Percentiles rank a stretch among this genome's conserved stretches.
Evolutionary conservation across 345 rosid species (phyloP).

Genomic region (Eucalyptus camaldulensis): DNA sequence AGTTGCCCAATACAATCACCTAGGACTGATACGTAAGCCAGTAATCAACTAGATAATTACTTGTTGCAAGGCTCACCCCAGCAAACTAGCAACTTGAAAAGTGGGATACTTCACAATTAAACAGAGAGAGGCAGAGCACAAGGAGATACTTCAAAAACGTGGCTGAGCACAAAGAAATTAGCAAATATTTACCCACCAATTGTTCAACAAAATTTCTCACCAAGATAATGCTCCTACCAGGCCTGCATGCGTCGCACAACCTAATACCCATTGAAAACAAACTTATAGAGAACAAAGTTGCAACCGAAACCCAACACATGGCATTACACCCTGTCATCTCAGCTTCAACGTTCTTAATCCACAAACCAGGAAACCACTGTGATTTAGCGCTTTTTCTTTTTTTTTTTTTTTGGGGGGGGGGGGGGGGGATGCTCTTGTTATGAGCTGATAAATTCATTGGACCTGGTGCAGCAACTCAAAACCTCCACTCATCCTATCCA

Average conservation of each 20-base stretch:
- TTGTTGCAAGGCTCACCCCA: neutral
- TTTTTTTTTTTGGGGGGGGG: no score
- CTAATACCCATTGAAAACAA: neutral
- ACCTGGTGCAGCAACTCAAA: no score
- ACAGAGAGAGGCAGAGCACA: neutral
- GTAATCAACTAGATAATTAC: neutral
- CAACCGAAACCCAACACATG: no score
- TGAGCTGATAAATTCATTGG: no score
- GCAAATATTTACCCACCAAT: neutral
- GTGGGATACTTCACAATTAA: neutral
- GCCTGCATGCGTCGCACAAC: neutral
- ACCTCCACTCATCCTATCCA: no score
- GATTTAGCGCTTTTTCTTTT: no score
- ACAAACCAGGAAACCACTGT: no score
- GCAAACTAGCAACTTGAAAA: neutral
- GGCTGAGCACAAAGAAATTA: no score
- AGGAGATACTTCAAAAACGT: no score
- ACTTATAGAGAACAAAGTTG: neutral
- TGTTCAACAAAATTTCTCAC: neutral
- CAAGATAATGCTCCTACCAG: slow-evolving; percentile 1
- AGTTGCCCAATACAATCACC: neutral
- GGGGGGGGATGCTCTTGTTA: no score
- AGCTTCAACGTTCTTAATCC: no score
- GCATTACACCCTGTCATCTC: no score
- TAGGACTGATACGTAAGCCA: neutral